Evolutionary conservation across 75 land plant species (phyloP).

Genomic region (Pinus tabuliformis): DNA sequence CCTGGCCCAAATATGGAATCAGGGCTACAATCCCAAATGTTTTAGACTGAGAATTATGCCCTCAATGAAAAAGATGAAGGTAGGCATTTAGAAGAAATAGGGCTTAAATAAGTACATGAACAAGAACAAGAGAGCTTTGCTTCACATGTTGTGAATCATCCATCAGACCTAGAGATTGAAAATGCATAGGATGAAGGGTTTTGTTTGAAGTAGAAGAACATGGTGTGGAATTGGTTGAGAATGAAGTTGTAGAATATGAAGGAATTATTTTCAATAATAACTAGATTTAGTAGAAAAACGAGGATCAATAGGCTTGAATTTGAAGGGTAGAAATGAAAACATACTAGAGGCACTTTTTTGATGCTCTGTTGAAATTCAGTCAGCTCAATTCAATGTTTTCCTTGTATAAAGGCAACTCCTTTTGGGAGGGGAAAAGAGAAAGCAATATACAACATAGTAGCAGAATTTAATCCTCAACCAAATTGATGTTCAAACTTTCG

Average conservation of each 20-base stretch:
- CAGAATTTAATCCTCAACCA: too few species aligned
- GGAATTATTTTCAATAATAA: neutral
- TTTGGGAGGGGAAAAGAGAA: neutral
- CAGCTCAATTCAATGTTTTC: neutral
- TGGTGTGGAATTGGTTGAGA: constrained; percentile 3
- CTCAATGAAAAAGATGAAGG: constrained; percentile 36
- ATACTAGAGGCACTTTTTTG: neutral
- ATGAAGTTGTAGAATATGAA: neutral
- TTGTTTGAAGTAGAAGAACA: constrained; percentile 16
- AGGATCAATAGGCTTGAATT: neutral
- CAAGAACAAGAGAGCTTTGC: neutral
- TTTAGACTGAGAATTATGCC: constrained; percentile 41
- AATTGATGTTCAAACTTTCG: too few species aligned
- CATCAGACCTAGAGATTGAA: neutral
- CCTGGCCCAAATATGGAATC: neutral
- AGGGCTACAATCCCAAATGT: neutral
- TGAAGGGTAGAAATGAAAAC: neutral
- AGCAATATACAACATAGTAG: neutral
- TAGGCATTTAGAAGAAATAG: constrained; percentile 50
- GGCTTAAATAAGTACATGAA: constrained; percentile 49
- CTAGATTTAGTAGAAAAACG: neutral
- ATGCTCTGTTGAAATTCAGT: neutral
- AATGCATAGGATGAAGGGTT: constrained; percentile 34
- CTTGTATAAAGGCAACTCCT: neutral
- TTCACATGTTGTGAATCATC: constrained; percentile 6